phyloP scores from a whole-genome alignment of 139 green algal genomes.

The Chlamydomonas sp. region DNA sequence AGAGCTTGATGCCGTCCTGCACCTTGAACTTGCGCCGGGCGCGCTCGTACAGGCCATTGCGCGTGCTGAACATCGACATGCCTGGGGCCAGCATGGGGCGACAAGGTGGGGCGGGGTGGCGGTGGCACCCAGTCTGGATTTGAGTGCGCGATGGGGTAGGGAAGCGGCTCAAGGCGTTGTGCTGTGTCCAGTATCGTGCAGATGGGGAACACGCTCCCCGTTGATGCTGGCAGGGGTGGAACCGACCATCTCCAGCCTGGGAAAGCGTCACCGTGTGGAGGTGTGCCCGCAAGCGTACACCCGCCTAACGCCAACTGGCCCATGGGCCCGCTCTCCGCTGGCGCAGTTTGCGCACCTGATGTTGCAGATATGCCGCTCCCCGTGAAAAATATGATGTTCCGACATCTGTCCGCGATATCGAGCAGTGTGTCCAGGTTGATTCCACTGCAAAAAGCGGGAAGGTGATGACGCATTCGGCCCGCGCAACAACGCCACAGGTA shows the following conservation, averaged over 20 bases:
- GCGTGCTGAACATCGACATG: conserved; percentile 92
- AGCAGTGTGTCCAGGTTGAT: conserved; percentile 43
- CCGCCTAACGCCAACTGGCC: too few relatives aligned
- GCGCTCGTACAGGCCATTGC: conserved; percentile 87
- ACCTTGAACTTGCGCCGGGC: conserved; percentile 82
- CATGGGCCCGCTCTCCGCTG: not conserved
- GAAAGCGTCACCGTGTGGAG: not conserved
- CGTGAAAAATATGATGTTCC: conserved; percentile 83
- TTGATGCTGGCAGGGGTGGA: too few relatives aligned
- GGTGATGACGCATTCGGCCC: not conserved
- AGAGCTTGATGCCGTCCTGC: conserved; percentile 87
- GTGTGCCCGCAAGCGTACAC: not conserved
- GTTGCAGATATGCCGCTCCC: conserved; percentile 85
- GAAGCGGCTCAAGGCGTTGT: not conserved
- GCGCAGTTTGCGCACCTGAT: conserved; percentile 61
- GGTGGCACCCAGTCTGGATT: not conserved
- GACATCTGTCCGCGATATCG: conserved; percentile 36
- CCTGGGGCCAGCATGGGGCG: conserved; percentile 52
- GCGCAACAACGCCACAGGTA: not conserved
- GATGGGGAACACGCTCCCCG: not conserved
- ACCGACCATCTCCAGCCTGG: not conserved
- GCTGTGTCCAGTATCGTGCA: not conserved
- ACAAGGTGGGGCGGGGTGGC: not conserved
- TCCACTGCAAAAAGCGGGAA: not conserved
- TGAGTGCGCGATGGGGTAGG: not conserved